Base-by-base conservation (phyloP, 2,329 filamentous ascomycete species). In the Alternaria angustiovoidea region DNA sequence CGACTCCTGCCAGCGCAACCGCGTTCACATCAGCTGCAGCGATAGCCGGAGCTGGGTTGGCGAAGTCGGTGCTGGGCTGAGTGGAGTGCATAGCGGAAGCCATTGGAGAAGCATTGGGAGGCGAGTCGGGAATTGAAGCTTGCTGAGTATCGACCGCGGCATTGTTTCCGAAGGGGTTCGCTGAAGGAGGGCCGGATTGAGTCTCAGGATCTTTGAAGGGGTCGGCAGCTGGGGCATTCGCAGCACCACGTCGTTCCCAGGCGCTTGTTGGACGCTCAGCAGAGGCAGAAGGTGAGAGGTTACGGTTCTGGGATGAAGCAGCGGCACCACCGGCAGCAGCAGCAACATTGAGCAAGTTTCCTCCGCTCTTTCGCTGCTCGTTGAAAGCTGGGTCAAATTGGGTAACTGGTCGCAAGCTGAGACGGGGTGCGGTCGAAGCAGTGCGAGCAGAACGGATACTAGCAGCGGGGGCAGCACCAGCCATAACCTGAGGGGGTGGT, bases 391-490 rank as follows among this genome's bases (percentile, higher is more conserved):
- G 91, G 39, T 92, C 84, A 79, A 97, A 94, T 71, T 95, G 89
- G 41, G 92, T 94, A 49, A 95, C 87, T 3, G 93, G 93, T 51
- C 93, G 90, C 54, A 97, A 84, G 73, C 92, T 96, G 62, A 97
- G 85, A 63, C 90, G 90, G n/a, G 93, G 93, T 44, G 93, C 89
- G 34, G 82, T 85, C 30, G 84, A 82, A 64, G 77, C 80, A 63
- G 81, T 85, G 67, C 76, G 81, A 56, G 80, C 78, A 54, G 81
- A 80, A 39, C 75, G 67, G 48, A 79, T 68, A 67, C 79, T 81
- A 26, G 81, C 77, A 53, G 70, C 64, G 3, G 66, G 34, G 43
- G 51, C 26, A 8, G 57, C 54, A 28, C 58, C 56, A 34, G 56
- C 49, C 39, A 63, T 56, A 36, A 72, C 59, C 46, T 70, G 70